Evolutionary conservation across 495 filamentous ascomycete genomes (phyloP).

Genomic region (Aspergillus saccharolyticus): DNA sequence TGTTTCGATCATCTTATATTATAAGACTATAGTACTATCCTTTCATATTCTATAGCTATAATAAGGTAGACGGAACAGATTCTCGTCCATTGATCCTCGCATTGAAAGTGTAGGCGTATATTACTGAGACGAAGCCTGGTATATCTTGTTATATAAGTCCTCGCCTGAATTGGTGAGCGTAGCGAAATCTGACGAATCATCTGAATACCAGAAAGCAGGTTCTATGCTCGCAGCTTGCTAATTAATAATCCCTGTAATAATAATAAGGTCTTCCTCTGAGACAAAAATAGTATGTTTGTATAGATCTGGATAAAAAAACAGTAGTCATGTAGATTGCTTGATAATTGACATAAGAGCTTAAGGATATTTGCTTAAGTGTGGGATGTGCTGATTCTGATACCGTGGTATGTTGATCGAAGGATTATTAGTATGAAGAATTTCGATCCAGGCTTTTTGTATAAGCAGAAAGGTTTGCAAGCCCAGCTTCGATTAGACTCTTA

Average conservation of each 20-base stretch:
- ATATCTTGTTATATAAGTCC: constrained; percentile 27
- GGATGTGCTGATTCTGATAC: constrained; percentile 20
- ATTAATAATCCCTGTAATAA: constrained; percentile 37
- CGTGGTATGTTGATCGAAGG: constrained; percentile 21
- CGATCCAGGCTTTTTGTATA: constrained; percentile 7
- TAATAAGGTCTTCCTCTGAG: constrained; percentile 34
- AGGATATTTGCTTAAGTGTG: constrained; percentile 24
- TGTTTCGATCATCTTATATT: constrained; percentile 38
- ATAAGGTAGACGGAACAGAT: constrained; percentile 36
- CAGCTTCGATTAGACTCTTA: constrained; percentile 34
- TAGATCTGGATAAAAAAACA: constrained; percentile 37
- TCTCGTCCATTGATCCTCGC: constrained; percentile 34
- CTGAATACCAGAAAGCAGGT: constrained; percentile 36
- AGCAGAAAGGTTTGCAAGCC: constrained; percentile 30
- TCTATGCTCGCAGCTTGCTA: constrained; percentile 39
- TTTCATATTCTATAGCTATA: constrained; percentile 43
- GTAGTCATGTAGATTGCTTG: constrained; percentile 20
- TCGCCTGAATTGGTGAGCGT: neutral
- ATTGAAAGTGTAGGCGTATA: constrained; percentile 28
- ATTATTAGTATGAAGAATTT: constrained; percentile 25
- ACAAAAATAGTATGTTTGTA: constrained; percentile 43
- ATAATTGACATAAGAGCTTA: constrained; percentile 22
- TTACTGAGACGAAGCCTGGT: constrained; percentile 29
- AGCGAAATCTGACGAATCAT: constrained; percentile 35
- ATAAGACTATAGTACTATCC: constrained; percentile 37